Evolutionary conservation across 768 basidiomycete species (phyloP), one percentile per base, ranked within the genome.

Genomic region (Sutorius australiensis): DNA sequence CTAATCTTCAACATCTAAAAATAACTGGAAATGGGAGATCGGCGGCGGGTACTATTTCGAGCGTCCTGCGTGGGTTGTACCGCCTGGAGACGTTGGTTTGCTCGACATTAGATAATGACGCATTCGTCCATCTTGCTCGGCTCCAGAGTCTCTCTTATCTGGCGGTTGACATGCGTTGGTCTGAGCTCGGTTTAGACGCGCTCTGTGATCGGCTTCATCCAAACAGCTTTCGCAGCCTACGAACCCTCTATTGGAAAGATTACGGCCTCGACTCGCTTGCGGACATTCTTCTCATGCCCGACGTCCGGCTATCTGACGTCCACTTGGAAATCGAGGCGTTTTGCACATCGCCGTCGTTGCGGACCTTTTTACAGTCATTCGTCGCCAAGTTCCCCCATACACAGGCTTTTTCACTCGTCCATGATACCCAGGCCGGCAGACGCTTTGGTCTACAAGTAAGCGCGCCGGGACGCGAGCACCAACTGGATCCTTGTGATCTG

Each of bases 151-250:
- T 66, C 51, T 54, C 62, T 36, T 47, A 43, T 48, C 24, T 66
- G 43, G 48, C 51, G 6, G 9, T 65, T 16, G 63, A 64, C 32
- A 57, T 65, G 51, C 63, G 63, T 13, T 65, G 63, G 63, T 64
- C 63, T 6, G 27, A 43, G 5, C 51, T 65, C 19, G 12, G 17
- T 39, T 16, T 62, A 3, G 61, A 54, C 6, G 11, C 13, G 6
- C 50, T 65, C 43, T 54, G 30, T 45, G 51, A 62, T 43, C 47
- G 50, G 31, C 28, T 60, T 41, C 32, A 13, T 21, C 37, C 54
- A 1, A 46, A 45, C 16, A 57, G 58, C 39, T 65, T 64, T 42
- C 49, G 14, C n/a, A 14, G 33, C 44, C 5, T 64, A 45, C 49
- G 45, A 28, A 63, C 58, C 3, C 55, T 65, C 7, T 17, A 37